Evolutionary conservation across 2,329 filamentous ascomycete genomes (phyloP).

Genomic region (Macrophomina pseudophaseolina): DNA sequence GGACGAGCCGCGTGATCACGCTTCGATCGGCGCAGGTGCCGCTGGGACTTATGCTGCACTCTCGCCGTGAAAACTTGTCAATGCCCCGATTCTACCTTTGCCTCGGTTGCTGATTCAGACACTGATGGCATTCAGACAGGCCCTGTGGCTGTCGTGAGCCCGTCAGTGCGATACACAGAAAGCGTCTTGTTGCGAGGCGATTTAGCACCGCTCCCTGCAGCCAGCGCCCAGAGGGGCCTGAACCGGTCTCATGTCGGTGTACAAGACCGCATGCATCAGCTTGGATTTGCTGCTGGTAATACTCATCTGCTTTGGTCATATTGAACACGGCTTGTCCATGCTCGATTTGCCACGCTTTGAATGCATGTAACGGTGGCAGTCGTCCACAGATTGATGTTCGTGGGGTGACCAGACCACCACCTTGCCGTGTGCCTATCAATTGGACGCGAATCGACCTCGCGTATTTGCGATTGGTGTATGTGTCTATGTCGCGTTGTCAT

Average conservation of each 20-base stretch:
- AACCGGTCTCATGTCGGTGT: not conserved
- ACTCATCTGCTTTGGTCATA: not conserved
- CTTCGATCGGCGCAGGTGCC: constrained; percentile 8
- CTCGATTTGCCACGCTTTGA: not conserved
- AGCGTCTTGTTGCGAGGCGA: not conserved
- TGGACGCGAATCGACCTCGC: not conserved
- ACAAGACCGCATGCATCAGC: not conserved
- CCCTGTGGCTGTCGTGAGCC: not conserved
- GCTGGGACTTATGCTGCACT: not conserved
- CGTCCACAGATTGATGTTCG: not conserved
- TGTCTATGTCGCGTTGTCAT: not conserved
- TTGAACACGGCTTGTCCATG: not conserved
- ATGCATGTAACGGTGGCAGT: not conserved
- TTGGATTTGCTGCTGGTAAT: not conserved
- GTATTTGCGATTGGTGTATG: not conserved
- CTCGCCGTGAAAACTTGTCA: not conserved
- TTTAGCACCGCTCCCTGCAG: not conserved
- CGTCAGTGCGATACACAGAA: not conserved
- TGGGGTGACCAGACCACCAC: not conserved
- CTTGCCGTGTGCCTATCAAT: not conserved
- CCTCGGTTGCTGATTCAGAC: too few relatives aligned
- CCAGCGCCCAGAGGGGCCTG: not conserved
- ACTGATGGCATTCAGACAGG: not conserved
- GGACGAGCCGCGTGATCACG: constrained; percentile 20
- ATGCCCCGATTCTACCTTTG: too few relatives aligned